These are phyloP conservation scores for Kingdonia uniflora DNA, from an alignment of 164 flowering plant species.

Conservation along the genomic window DNA sequence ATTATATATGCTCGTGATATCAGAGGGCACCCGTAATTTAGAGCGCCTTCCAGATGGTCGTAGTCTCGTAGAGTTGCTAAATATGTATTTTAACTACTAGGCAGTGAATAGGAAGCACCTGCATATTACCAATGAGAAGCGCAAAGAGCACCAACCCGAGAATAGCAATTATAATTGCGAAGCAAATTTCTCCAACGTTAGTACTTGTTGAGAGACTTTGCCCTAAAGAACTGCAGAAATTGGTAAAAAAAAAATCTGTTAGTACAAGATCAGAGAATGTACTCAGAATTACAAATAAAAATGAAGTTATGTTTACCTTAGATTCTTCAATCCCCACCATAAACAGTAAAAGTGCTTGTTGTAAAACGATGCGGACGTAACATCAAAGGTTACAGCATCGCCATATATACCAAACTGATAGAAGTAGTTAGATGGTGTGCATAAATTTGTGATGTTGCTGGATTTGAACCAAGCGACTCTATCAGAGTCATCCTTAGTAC, in stretches of 20 bases:
- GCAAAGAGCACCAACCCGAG: conserved; percentile 86
- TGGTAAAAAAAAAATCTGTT: neutral
- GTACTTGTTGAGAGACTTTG: conserved; percentile 71
- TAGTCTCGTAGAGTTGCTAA: neutral
- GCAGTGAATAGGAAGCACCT: conserved; percentile 33
- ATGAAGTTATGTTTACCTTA: conserved; percentile 57
- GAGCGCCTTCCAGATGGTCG: neutral
- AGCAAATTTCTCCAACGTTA: too few relatives aligned
- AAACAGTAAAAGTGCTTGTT: conserved; percentile 57
- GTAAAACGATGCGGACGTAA: conserved; percentile 30
- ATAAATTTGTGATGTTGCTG: conserved; percentile 42
- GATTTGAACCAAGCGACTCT: conserved; percentile 35
- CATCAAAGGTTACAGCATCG: conserved; percentile 31
- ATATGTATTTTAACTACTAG: neutral
- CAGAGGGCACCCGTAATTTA: neutral
- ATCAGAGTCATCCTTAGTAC: neutral
- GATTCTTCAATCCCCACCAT: conserved; percentile 69
- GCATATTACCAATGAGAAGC: conserved; percentile 89
- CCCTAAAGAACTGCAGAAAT: conserved; percentile 64
- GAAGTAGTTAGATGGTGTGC: conserved; percentile 23
- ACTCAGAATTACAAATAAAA: too few relatives aligned
- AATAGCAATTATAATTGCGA: too few relatives aligned
- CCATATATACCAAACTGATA: conserved; percentile 51
- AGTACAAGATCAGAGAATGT: neutral
- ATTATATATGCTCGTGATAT: too few relatives aligned